phyloP scores from a whole-genome alignment of 129 eudicot species.

The Arctium lappa region DNA sequence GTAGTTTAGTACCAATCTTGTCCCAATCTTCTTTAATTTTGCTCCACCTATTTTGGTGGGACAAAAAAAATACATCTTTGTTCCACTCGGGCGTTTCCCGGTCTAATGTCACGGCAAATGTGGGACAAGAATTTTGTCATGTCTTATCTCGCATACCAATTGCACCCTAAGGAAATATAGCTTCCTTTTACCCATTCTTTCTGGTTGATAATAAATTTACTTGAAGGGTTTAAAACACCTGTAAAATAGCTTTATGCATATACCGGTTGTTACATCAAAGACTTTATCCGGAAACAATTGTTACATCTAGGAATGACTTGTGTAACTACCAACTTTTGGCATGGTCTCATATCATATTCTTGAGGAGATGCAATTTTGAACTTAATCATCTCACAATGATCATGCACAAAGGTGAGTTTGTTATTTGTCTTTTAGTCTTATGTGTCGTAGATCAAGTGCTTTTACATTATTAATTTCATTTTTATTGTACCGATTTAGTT shows the following conservation, averaged over 20 bases:
- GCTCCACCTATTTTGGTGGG: background rate
- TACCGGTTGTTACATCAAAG: background rate
- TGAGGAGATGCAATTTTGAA: background rate
- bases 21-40: background rate
- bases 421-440: background rate
- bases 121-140: background rate
- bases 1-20: background rate
- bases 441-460: background rate
- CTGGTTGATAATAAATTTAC: background rate
- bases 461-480: background rate
- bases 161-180: background rate
- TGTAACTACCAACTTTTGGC: background rate
- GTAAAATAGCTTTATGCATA: background rate
- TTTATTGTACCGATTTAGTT: background rate
- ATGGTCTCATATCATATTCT: background rate
- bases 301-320: background rate
- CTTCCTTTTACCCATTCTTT: conserved; percentile 8
- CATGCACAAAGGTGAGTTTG: background rate
- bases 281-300: conserved; percentile 3
- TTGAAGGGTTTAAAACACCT: background rate
- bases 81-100: too few relatives aligned
- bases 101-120: too few relatives aligned
- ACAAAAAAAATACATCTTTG: background rate
- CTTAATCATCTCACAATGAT: background rate
- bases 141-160: background rate